Evolutionary conservation across 192 early-diverging fungal species (phyloP).

Genomic region (Linnemannia schmuckeri): DNA sequence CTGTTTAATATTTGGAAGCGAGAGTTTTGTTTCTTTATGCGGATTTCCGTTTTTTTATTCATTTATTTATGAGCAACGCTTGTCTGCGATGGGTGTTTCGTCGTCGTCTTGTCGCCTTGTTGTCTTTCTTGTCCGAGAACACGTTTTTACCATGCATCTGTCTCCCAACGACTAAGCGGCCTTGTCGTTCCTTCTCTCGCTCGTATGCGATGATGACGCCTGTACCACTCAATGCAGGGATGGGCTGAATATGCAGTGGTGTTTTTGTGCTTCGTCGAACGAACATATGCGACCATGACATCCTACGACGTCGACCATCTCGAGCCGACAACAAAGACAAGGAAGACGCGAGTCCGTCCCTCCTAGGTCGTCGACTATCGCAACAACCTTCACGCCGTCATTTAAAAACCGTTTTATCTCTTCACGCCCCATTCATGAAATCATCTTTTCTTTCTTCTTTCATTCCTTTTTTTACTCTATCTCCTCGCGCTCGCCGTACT

Average conservation of each 20-base stretch:
- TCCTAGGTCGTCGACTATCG: background rate
- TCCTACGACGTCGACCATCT: background rate
- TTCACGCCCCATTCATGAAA: background rate
- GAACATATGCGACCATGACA: background rate
- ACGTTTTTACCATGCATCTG: background rate
- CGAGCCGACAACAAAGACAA: background rate
- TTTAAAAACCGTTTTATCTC: background rate
- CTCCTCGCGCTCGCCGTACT: background rate
- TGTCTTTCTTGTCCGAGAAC: background rate
- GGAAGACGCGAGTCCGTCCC: background rate
- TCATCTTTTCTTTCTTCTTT: background rate
- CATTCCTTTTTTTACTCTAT: background rate
- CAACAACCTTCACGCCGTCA: background rate
- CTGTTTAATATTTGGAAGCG: slow-evolving; percentile 4
- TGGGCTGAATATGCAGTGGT: background rate
- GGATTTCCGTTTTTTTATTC: background rate
- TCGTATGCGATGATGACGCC: background rate
- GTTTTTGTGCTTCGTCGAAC: background rate
- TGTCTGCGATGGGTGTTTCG: background rate
- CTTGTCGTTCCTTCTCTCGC: background rate
- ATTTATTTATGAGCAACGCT: background rate
- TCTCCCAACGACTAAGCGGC: background rate
- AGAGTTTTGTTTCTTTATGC: slow-evolving; percentile 13
- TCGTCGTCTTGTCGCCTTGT: background rate
- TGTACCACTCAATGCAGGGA: background rate